Evolutionary conservation across 768 basidiomycete genomes (phyloP).

Genomic region (Russula lepida): DNA sequence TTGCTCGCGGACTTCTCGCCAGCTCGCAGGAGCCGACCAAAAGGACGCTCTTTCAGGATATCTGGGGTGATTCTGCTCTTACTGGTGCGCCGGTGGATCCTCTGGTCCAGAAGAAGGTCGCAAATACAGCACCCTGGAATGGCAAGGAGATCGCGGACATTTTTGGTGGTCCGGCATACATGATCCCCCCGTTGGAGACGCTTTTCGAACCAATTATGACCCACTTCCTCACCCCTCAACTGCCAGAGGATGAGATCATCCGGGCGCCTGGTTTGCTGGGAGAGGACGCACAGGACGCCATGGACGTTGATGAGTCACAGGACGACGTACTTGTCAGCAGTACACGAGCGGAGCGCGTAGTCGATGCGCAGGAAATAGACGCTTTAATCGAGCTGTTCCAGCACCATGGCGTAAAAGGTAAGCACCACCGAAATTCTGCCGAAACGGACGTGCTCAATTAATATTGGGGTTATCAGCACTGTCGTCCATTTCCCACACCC

Average conservation of each 20-base stretch:
- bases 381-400: conserved; percentile 59
- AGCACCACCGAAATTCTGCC: conserved; percentile 3
- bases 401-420: conserved; percentile 37
- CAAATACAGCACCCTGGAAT: conserved; percentile 28
- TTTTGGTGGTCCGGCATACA: conserved; percentile 65
- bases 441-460: not conserved
- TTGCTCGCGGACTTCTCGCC: conserved; percentile 32
- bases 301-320: conserved; percentile 22
- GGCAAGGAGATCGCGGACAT: conserved; percentile 38
- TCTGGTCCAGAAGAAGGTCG: conserved; percentile 21
- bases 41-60: conserved; percentile 78
- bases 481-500: not conserved
- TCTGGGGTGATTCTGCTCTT: conserved; percentile 78
- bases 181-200: conserved; percentile 62
- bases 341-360: conserved; percentile 30
- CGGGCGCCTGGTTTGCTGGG: conserved; percentile 20
- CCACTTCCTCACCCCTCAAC: conserved; percentile 35
- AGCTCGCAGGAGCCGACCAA: conserved; percentile 27
- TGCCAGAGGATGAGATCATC: conserved; percentile 14
- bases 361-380: conserved; percentile 49
- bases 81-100: conserved; percentile 24
- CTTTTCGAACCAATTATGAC: conserved; percentile 61
- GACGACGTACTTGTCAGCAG: conserved; percentile 16
- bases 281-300: conserved; percentile 28
- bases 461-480: conserved; percentile 2